Conservation (phyloP, 1,284 basidiomycete species). For the Microbotryomycetes sp. region DNA sequence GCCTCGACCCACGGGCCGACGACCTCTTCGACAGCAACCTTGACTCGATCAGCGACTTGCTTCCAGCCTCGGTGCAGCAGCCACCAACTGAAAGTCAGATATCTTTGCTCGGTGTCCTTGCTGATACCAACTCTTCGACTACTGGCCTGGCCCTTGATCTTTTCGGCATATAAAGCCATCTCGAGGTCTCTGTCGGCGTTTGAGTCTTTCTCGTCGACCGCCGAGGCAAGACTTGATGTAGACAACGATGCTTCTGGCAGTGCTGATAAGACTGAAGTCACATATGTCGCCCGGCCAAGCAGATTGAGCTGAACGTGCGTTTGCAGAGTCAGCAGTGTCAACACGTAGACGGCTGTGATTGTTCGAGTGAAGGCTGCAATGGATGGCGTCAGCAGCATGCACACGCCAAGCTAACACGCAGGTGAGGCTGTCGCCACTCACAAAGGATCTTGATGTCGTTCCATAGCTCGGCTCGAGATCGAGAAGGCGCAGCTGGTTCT, state of each 20-base stretch:
- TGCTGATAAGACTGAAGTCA: slow-evolving; percentile 55
- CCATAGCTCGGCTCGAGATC: slow-evolving; percentile 65
- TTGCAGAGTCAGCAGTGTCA: slow-evolving; percentile 69
- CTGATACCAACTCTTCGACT: slow-evolving; percentile 5
- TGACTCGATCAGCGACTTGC: slow-evolving; percentile 63
- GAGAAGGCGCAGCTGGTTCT: slow-evolving; percentile 20
- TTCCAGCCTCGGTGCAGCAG: slow-evolving; percentile 83
- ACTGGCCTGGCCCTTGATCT: slow-evolving; percentile 45
- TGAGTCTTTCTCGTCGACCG: background rate
- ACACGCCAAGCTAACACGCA: background rate
- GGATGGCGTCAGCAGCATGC: no score
- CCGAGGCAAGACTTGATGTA: background rate
- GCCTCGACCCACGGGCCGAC: slow-evolving; percentile 61
- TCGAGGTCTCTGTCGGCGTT: slow-evolving; percentile 35
- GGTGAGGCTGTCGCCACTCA: slow-evolving; percentile 42
- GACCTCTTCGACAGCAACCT: slow-evolving; percentile 66
- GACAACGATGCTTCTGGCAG: slow-evolving; percentile 11
- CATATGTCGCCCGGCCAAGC: slow-evolving; percentile 73
- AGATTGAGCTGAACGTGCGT: slow-evolving; percentile 76
- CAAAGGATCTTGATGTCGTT: slow-evolving; percentile 73
- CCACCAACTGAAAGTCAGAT: slow-evolving; percentile 84
- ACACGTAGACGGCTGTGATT: slow-evolving; percentile 74
- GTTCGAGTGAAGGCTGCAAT: slow-evolving; percentile 69
- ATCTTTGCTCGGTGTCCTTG: slow-evolving; percentile 62
- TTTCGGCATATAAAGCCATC: slow-evolving; percentile 38